phyloP scores from a whole-genome alignment of 192 early-diverging fungal species.

The Rhizophagus prolifer region DNA sequence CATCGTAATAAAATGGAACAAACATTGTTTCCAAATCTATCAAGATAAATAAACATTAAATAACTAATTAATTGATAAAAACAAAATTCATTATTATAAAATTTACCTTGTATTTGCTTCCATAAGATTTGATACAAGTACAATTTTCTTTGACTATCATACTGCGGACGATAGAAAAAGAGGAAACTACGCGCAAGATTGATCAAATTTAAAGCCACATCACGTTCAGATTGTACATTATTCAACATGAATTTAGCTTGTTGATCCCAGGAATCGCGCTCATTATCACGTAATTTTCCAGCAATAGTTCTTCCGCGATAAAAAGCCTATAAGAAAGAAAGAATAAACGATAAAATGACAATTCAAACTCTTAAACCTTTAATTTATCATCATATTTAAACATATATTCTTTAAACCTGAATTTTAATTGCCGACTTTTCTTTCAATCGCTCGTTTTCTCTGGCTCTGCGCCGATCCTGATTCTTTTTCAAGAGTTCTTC shows the following conservation, averaged over 20 bases:
- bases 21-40: slow-evolving; percentile 17
- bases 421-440: slow-evolving; percentile 58
- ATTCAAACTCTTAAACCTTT: not conserved
- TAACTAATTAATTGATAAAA: slow-evolving; percentile 6
- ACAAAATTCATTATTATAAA: slow-evolving; percentile 9
- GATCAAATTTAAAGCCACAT: not conserved
- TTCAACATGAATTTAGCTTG: slow-evolving; percentile 11
- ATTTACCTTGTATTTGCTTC: not conserved
- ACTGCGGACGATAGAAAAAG: slow-evolving; percentile 43
- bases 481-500: slow-evolving; percentile 64
- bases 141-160: slow-evolving; percentile 31
- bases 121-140: slow-evolving; percentile 34
- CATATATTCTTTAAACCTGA: slow-evolving; percentile 49
- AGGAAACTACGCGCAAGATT: slow-evolving; percentile 34
- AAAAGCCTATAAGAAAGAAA: slow-evolving; percentile 43
- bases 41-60: not conserved
- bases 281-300: slow-evolving; percentile 27
- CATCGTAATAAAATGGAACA: slow-evolving; percentile 25
- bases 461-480: slow-evolving; percentile 66
- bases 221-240: not conserved
- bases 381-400: not conserved
- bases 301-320: slow-evolving; percentile 53
- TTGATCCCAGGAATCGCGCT: slow-evolving; percentile 44
- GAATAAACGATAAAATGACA: not conserved
- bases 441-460: slow-evolving; percentile 69